Percentiles rank a stretch among this genome's conserved stretches.
Evolutionary conservation across 139 green algal genomes (phyloP).

Genomic region (Micractinium sp.): DNA sequence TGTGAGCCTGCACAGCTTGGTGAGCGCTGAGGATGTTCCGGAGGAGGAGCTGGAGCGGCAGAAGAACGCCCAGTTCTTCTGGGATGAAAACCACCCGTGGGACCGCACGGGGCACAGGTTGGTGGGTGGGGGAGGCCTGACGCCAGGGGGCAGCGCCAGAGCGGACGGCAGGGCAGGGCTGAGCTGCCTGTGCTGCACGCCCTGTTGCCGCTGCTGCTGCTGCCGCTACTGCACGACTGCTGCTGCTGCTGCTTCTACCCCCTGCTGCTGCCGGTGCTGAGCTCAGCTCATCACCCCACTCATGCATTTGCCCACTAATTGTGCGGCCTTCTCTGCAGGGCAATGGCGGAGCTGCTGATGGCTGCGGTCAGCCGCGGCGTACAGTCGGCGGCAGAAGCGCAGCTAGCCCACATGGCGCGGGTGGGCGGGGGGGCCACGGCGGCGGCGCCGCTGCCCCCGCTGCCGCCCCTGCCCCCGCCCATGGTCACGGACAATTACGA

Average conservation of each 20-base stretch:
- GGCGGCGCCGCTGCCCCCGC: not conserved
- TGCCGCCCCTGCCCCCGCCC: conserved; percentile 10
- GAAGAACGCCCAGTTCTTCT: conserved; percentile 23
- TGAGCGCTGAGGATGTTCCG: not conserved
- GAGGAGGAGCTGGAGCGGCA: not conserved
- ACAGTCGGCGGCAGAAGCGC: conserved; percentile 2
- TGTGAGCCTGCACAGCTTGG: not conserved
- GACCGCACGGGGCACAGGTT: conserved; percentile 31
- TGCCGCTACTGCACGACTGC: not conserved
- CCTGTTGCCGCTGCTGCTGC: not conserved
- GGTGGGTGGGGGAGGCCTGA: not conserved
- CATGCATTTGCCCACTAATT: not conserved
- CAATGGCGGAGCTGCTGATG: conserved; percentile 22
- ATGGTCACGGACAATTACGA: conserved; percentile 30
- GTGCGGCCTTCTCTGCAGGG: not conserved
- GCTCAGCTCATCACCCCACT: no score
- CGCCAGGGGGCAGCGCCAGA: no score
- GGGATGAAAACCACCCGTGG: conserved; percentile 28
- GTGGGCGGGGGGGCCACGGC: not conserved
- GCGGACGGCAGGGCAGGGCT: no score
- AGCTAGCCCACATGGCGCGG: not conserved
- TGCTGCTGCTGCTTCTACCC: no score
- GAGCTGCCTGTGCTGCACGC: no score
- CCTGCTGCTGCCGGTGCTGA: no score
- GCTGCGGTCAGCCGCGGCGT: not conserved